Base-by-base conservation (phyloP, 495 filamentous ascomycete species). In the Penicillium silybi region DNA sequence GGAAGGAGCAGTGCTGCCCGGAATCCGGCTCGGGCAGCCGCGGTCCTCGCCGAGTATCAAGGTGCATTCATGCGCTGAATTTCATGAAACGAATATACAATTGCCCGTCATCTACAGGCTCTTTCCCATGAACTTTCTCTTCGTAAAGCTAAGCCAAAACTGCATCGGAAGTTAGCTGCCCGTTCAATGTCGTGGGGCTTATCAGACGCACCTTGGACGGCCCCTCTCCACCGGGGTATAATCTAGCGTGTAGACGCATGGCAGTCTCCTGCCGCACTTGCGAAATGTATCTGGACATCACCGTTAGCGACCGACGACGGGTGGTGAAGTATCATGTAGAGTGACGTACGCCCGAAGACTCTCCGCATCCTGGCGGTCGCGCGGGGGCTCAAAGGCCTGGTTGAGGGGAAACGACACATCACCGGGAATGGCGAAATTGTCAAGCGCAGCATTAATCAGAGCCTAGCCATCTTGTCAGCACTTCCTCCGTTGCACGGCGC, bases 111-210 rank as follows among this genome's bases (percentile, higher is more conserved):
- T 59, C 73, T 76, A 90, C 66, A 91, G 77, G 60, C 82, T 84
- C 80, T 96, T 97, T 63, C 92, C 92, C 95, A 98, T 97, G 70
- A 98, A 98, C 80, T 95, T 95, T 68, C 93, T 84, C 82, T 97
- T 98, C 42, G 88, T 87, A 69, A 96, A 98, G 76, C 92, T 97
- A 58, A 98, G 75, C 93, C 93, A 98, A 87, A 92, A 97, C 83
- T 87, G 52, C 17, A 27, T 0, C 9, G 7, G 7, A 6, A 9
- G 45, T 53, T 10, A 61, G 58, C 46, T 50, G 47, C 26, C 22
- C 8, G 1, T 4, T 15, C 26, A 2, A 43, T 20, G 4, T 11
- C 3, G 6, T 27, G 18, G n/a, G 18, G 47, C 6, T 46, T 25
- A 42, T 27, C 44, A 41, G 37, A 56, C 72, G 57, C 66, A 85